Evolutionary conservation across 257 asterid species (phyloP).

Genomic region (Parsonsia alboflavescens): DNA sequence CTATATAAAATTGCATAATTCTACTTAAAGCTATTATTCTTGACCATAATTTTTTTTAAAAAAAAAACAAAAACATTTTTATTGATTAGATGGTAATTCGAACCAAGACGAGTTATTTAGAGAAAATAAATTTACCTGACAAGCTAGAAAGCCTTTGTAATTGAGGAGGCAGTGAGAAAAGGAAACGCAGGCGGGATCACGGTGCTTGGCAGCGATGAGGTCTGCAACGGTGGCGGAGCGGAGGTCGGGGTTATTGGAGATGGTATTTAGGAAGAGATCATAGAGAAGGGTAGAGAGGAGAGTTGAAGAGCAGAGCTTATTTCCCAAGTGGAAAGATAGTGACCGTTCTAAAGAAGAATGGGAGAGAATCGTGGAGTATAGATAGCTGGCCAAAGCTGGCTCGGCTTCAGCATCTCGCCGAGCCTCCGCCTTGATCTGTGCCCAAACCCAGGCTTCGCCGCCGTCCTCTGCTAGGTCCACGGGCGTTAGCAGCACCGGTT

Average conservation of each 20-base stretch:
- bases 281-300: conserved; percentile 77
- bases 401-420: conserved; percentile 78
- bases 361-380: conserved; percentile 76
- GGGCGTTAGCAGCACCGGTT: conserved; percentile 25
- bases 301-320: conserved; percentile 88
- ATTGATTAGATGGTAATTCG: background rate
- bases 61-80: background rate
- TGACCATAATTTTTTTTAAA: background rate
- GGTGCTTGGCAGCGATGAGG: conserved; percentile 29
- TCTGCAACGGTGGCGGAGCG: conserved; percentile 48
- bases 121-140: conserved; percentile 26
- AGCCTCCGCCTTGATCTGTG: conserved; percentile 69
- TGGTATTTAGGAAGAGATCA: conserved; percentile 67
- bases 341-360: conserved; percentile 86
- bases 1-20: background rate
- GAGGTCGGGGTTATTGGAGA: conserved; percentile 61
- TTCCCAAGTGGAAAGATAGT: conserved; percentile 76
- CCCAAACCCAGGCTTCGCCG: conserved; percentile 58
- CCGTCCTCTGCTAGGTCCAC: conserved; percentile 52
- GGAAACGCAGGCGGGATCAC: conserved; percentile 44
- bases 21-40: background rate
- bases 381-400: conserved; percentile 82
- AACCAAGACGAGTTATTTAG: background rate
- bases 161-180: conserved; percentile 43
- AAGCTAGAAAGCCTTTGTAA: conserved; percentile 44